phyloP scores from a whole-genome alignment of 495 filamentous ascomycete species.

The Aspergillus egyptiacus region DNA sequence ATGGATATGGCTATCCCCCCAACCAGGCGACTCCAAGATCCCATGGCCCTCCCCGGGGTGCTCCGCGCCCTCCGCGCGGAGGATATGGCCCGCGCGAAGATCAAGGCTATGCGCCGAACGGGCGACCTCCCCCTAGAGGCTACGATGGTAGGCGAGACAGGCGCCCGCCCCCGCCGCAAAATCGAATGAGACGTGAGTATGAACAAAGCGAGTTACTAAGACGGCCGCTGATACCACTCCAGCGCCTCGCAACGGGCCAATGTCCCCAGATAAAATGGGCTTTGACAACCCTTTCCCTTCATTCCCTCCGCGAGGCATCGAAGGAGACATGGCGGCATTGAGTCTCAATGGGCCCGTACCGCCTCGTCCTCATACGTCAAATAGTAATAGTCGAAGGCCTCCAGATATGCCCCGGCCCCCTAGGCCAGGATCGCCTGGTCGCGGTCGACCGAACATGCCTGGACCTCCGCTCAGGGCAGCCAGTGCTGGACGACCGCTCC shows the following conservation, averaged over 20 bases:
- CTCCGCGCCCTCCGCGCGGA: conserved; percentile 28
- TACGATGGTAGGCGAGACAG: conserved; percentile 26
- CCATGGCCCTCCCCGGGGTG: conserved; percentile 36
- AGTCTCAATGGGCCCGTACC: conserved; percentile 41
- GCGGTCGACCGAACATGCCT: conserved; percentile 22
- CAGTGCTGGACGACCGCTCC: conserved; percentile 21
- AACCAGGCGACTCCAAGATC: conserved; percentile 43
- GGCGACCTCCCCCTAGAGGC: conserved; percentile 28
- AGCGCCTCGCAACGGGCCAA: conserved; percentile 26
- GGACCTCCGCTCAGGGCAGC: conserved; percentile 22
- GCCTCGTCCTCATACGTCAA: conserved; percentile 36
- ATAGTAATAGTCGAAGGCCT: conserved; percentile 20
- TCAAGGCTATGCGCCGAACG: conserved; percentile 44
- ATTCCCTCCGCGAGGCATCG: conserved; percentile 47
- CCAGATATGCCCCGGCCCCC: conserved; percentile 28
- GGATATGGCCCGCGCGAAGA: conserved; percentile 35
- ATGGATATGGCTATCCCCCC: conserved; percentile 47
- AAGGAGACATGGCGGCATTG: conserved; percentile 53
- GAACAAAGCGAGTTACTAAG: neutral
- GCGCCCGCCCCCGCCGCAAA: conserved; percentile 21
- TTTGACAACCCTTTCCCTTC: conserved; percentile 65
- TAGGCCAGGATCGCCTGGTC: conserved; percentile 21
- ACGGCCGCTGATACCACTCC: conserved; percentile 9
- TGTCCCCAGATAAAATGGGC: conserved; percentile 43
- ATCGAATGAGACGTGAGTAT: conserved; percentile 34